Conservation (phyloP, 2,329 filamentous ascomycete genomes). For the Aspergillus novoparasiticus region DNA sequence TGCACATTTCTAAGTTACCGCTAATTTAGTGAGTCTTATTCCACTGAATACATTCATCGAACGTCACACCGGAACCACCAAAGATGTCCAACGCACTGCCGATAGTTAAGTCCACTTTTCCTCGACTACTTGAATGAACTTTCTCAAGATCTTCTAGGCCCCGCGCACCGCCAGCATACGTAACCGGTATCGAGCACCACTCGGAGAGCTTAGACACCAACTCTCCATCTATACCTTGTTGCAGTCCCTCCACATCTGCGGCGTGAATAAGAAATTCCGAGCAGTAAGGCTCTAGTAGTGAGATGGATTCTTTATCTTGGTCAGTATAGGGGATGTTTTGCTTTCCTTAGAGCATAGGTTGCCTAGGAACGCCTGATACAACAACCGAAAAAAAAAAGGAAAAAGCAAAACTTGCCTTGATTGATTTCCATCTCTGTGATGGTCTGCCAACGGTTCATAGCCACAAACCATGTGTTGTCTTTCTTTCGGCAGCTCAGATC, state of each 20-base stretch:
- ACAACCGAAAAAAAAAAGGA: neutral
- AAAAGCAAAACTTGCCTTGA: conserved; percentile 60
- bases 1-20: neutral
- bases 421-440: conserved; percentile 95
- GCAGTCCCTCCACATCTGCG: conserved; percentile 92
- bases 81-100: conserved; percentile 96
- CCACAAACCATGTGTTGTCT: conserved; percentile 85
- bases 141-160: conserved; percentile 78
- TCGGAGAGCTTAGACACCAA: conserved; percentile 74
- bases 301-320: conserved; percentile 69
- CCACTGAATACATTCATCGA: conserved; percentile 89
- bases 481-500: conserved; percentile 87
- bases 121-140: conserved; percentile 76
- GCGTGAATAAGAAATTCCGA: conserved; percentile 97
- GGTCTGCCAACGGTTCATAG: conserved; percentile 99
- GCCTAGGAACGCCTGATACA: neutral
- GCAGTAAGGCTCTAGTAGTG: conserved; percentile 82
- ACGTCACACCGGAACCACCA: conserved; percentile 81
- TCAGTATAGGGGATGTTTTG: conserved; percentile 11
- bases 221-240: conserved; percentile 84
- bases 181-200: conserved; percentile 92
- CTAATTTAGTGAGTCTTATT: conserved; percentile 56
- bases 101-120: conserved; percentile 90
- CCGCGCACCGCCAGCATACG: conserved; percentile 92
- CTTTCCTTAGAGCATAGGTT: neutral